phyloP scores from a whole-genome alignment of 129 eudicot genomes.

The Pulicaria dysenterica region DNA sequence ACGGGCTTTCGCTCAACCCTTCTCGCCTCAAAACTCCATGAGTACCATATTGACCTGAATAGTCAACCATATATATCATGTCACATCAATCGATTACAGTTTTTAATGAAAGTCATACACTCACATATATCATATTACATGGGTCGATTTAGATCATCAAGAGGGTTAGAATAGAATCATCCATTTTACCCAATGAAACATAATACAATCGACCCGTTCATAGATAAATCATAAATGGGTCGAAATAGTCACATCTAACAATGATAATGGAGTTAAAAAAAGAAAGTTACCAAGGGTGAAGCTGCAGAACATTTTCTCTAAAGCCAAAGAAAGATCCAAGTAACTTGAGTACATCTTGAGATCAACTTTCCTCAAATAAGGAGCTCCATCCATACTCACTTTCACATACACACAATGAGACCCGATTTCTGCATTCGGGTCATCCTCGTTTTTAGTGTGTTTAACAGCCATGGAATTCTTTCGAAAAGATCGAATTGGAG shows the following conservation, averaged over 20 bases:
- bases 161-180: too few species aligned
- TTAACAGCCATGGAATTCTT: constrained; percentile 61
- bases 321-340: constrained; percentile 57
- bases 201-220: too few species aligned
- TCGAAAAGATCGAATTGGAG: constrained; percentile 70
- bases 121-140: too few species aligned
- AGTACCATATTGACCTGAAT: constrained; percentile 25
- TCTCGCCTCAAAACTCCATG: constrained; percentile 18
- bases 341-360: constrained; percentile 53
- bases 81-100: too few species aligned
- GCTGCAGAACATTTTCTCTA: constrained; percentile 71
- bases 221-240: background rate
- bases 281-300: constrained; percentile 60
- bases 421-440: constrained; percentile 41
- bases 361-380: constrained; percentile 73
- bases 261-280: background rate
- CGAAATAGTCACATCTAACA: background rate
- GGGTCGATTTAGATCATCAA: too few species aligned
- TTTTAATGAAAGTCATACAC: too few species aligned
- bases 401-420: constrained; percentile 54
- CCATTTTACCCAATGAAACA: too few species aligned
- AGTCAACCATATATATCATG: constrained; percentile 17
- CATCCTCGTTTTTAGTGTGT: constrained; percentile 46
- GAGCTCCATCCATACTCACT: constrained; percentile 87
- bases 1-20: constrained; percentile 50